Evolutionary conservation across 345 rosid genomes (phyloP).

Genomic region (Corchorus capsularis): DNA sequence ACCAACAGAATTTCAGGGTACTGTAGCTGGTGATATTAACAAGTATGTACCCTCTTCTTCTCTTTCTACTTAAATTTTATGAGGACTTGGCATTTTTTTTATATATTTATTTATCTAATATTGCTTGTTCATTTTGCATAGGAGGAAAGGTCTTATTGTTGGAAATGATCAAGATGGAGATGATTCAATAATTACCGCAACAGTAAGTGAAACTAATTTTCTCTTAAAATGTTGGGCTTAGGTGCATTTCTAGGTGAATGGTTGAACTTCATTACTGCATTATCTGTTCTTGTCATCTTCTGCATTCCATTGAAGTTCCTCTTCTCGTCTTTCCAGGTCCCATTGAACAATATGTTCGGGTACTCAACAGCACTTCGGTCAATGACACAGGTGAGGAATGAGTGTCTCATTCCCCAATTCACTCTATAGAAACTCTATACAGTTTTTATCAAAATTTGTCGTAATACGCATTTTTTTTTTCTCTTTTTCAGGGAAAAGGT

Average conservation of each 20-base stretch:
- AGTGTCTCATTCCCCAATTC: background rate
- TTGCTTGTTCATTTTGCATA: conserved; percentile 23
- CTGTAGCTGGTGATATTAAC: conserved; percentile 94
- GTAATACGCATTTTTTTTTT: background rate
- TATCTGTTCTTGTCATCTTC: too few relatives aligned
- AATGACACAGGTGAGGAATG: conserved; percentile 77
- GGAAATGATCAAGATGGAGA: conserved; percentile 98
- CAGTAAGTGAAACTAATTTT: conserved; percentile 46
- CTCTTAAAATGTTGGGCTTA: background rate
- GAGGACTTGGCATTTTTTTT: background rate
- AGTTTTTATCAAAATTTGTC: background rate
- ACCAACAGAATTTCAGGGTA: conserved; percentile 97
- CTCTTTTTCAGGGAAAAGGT: conserved; percentile 72
- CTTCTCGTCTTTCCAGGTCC: conserved; percentile 55
- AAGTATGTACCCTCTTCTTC: conserved; percentile 50
- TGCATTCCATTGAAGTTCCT: too few relatives aligned
- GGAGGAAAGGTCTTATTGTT: conserved; percentile 97
- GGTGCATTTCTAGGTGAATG: background rate
- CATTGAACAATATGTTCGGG: conserved; percentile 98
- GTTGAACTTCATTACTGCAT: too few relatives aligned
- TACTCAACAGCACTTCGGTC: conserved; percentile 95
- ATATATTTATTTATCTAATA: conserved; percentile 5
- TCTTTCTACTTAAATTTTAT: conserved; percentile 10
- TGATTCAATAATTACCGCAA: conserved; percentile 76
- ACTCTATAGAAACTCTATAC: background rate